A percentile compares a stretch with the other conserved stretches of the same genome.
phyloP scores from a whole-genome alignment of 2,329 filamentous ascomycete genomes.

The Fusarium cicatricum region DNA sequence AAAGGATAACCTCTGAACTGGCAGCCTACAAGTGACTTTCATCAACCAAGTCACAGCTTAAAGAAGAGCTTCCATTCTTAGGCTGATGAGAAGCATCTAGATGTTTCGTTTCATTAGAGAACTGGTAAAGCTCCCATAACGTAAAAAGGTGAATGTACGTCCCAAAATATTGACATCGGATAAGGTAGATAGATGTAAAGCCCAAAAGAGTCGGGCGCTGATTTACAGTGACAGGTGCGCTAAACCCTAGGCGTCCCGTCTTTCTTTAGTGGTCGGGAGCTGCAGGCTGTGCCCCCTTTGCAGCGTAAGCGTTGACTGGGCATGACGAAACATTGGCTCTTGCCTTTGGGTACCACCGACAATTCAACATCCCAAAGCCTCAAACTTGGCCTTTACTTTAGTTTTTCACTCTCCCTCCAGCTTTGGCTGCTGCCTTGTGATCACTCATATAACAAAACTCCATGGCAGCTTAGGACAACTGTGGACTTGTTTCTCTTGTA shows the following conservation, averaged over 20 bases:
- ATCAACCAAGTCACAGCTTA: too few relatives aligned
- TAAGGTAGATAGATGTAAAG: too few relatives aligned
- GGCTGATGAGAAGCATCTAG: too few relatives aligned
- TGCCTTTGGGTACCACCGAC: slow-evolving; percentile 21
- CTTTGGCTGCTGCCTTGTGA: slow-evolving; percentile 1
- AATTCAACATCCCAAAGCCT: slow-evolving; percentile 18
- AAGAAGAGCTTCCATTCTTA: too few relatives aligned
- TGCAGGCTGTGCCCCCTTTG: slow-evolving; percentile 38
- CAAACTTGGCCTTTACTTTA: slow-evolving; percentile 20
- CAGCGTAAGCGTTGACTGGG: slow-evolving; percentile 37
- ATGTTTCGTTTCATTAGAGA: too few relatives aligned
- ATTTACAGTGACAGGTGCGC: slow-evolving; percentile 28
- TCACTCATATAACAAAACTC: background rate
- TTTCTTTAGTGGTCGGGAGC: slow-evolving; percentile 13
- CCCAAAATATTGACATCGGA: too few relatives aligned
- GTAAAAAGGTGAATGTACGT: too few relatives aligned
- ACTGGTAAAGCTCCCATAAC: too few relatives aligned
- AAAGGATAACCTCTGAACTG: background rate
- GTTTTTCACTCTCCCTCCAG: slow-evolving; percentile 1
- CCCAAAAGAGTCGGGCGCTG: background rate
- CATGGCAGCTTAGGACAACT: background rate
- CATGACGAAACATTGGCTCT: slow-evolving; percentile 42
- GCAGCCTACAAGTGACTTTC: background rate
- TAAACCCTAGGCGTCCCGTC: slow-evolving; percentile 24
- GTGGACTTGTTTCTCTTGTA: slow-evolving; percentile 7